Percentiles rank a stretch among this genome's conserved stretches.
Conservation (phyloP, 2,329 filamentous ascomycete genomes). For the Alternaria dauci region DNA sequence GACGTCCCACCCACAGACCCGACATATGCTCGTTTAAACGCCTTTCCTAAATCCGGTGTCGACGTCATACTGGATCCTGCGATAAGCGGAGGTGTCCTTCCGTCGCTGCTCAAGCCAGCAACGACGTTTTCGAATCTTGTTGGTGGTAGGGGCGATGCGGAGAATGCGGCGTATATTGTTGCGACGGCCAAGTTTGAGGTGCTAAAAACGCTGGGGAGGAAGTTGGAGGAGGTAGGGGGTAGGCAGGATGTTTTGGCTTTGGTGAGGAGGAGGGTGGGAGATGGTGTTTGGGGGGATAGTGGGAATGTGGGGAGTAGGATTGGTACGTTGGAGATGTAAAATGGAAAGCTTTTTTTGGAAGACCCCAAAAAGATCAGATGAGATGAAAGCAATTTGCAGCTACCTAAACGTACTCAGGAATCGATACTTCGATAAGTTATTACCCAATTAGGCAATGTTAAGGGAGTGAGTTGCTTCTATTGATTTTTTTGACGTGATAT, state of each 20-base stretch:
- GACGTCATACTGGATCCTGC: conserved; percentile 62
- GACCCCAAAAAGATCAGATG: no score
- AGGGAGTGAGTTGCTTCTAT: no score
- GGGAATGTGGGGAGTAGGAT: conserved; percentile 56
- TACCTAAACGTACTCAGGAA: no score
- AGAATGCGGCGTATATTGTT: conserved; percentile 66
- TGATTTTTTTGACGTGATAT: no score
- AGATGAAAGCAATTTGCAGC: no score
- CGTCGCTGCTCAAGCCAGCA: conserved; percentile 65
- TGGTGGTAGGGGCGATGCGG: conserved; percentile 64
- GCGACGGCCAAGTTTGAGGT: conserved; percentile 66
- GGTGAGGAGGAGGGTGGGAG: conserved; percentile 52
- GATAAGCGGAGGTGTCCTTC: conserved; percentile 60
- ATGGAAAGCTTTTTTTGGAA: no score
- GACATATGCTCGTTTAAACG: conserved; percentile 53
- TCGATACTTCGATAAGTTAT: no score
- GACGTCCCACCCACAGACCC: conserved; percentile 59
- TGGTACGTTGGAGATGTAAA: conserved; percentile 53
- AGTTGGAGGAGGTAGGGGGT: conserved; percentile 51
- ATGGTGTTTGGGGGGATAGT: conserved; percentile 54
- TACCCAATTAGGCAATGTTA: no score
- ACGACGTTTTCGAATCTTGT: conserved; percentile 67
- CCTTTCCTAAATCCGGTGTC: conserved; percentile 54
- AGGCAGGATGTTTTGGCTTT: conserved; percentile 54
- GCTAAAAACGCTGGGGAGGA: conserved; percentile 58